Percentiles rank a stretch among this genome's conserved stretches.
phyloP scores from a whole-genome alignment of 2,329 filamentous ascomycete genomes.

The Mycosphaerella arachidis region DNA sequence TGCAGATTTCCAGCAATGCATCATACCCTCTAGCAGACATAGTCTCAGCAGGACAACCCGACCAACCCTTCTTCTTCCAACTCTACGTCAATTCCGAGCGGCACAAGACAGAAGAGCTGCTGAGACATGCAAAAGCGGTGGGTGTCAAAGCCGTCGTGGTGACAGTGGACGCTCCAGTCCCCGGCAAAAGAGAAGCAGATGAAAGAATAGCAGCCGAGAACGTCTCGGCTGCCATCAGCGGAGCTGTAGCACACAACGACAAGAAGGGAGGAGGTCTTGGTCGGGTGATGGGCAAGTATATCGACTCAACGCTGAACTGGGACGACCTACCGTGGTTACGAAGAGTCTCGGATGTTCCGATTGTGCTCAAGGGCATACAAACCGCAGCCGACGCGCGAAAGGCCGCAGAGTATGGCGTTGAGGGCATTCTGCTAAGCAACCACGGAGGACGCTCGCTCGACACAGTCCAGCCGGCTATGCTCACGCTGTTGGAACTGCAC shows the following conservation, averaged over 20 bases:
- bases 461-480: conserved; percentile 48
- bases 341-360: conserved; percentile 58
- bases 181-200: conserved; percentile 51
- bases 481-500: conserved; percentile 60
- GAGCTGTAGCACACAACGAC: conserved; percentile 48
- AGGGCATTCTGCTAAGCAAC: conserved; percentile 51
- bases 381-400: conserved; percentile 46
- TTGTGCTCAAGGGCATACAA: conserved; percentile 59
- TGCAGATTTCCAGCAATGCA: conserved; percentile 28
- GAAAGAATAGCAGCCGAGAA: conserved; percentile 45
- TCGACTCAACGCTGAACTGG: conserved; percentile 48
- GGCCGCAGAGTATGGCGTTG: conserved; percentile 42
- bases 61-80: conserved; percentile 51
- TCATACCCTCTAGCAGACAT: conserved; percentile 29
- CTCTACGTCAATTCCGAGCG: conserved; percentile 58
- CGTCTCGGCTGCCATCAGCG: conserved; percentile 48
- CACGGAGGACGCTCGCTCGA: conserved; percentile 52
- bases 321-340: conserved; percentile 56
- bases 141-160: conserved; percentile 53
- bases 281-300: conserved; percentile 51
- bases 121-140: conserved; percentile 46
- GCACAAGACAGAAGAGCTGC: conserved; percentile 47
- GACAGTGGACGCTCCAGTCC: conserved; percentile 55
- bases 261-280: conserved; percentile 53
- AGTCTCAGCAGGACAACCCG: conserved; percentile 13